Percentiles rank a stretch among this genome's conserved stretches.
These are phyloP conservation scores for Onygenales sp. DNA, from an alignment of 2,329 filamentous ascomycete species.

Conservation along the genomic window DNA sequence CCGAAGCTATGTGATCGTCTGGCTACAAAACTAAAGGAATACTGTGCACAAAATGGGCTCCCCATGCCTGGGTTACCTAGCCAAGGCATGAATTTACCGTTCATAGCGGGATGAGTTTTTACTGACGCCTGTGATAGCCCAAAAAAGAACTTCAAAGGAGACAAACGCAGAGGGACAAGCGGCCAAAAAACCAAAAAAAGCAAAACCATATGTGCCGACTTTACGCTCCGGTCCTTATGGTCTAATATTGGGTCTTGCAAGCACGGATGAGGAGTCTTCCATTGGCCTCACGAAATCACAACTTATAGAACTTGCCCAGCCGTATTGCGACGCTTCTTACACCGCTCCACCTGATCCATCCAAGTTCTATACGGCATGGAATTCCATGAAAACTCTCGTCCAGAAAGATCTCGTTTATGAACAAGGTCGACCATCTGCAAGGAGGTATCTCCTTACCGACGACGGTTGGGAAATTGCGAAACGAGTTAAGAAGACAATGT, in stretches of 20 bases:
- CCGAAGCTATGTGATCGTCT: constrained; percentile 61
- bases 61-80: constrained; percentile 55
- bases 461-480: constrained; percentile 68
- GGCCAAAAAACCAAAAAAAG: constrained; percentile 46
- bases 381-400: constrained; percentile 66
- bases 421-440: constrained; percentile 55
- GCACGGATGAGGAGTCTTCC: constrained; percentile 44
- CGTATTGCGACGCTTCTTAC: constrained; percentile 64
- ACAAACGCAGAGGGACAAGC: constrained; percentile 24
- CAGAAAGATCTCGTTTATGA: constrained; percentile 67
- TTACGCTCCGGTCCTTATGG: constrained; percentile 68
- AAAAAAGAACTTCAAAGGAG: constrained; percentile 22
- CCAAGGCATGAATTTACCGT: constrained; percentile 23
- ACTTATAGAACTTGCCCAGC: constrained; percentile 60
- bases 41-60: constrained; percentile 58
- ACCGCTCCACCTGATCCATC: constrained; percentile 56
- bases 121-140: constrained; percentile 10
- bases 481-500: constrained; percentile 47
- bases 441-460: constrained; percentile 62
- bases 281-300: constrained; percentile 57
- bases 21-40: constrained; percentile 44
- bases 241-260: constrained; percentile 57
- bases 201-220: constrained; percentile 61
- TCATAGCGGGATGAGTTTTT: background rate
- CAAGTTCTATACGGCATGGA: constrained; percentile 72